Conservation (phyloP, 148 eudicot genomes). For the Polygonum aviculare region DNA sequence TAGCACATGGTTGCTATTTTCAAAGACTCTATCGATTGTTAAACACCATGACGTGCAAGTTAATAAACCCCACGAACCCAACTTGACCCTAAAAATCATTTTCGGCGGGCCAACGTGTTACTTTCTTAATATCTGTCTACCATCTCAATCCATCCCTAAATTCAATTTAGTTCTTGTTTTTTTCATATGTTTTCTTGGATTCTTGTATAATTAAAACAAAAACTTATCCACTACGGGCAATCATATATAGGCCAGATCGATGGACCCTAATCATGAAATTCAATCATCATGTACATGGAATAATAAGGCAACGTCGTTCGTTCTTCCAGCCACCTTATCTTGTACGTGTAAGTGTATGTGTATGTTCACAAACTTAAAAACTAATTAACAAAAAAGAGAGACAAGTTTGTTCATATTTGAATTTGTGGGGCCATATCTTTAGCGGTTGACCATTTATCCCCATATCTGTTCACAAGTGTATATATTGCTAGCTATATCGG, state of each 20-base stretch:
- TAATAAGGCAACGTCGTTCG: neutral
- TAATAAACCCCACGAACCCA: neutral
- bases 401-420: neutral
- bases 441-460: conserved; percentile 3
- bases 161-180: no score
- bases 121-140: no score
- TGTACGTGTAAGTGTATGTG: neutral
- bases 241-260: neutral
- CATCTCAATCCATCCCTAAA: no score
- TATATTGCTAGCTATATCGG: neutral
- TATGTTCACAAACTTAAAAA: neutral
- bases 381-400: neutral
- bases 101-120: neutral
- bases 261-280: neutral
- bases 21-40: neutral
- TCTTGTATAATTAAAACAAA: neutral
- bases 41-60: neutral
- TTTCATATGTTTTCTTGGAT: neutral
- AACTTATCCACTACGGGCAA: neutral
- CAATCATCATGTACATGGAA: neutral
- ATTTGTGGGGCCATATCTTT: neutral
- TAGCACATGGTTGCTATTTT: neutral
- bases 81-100: neutral
- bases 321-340: neutral
- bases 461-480: neutral